Evolutionary conservation across 371 early-diverging fungal genomes (phyloP).

Genomic region (Apophysomyces trapeziformis): DNA sequence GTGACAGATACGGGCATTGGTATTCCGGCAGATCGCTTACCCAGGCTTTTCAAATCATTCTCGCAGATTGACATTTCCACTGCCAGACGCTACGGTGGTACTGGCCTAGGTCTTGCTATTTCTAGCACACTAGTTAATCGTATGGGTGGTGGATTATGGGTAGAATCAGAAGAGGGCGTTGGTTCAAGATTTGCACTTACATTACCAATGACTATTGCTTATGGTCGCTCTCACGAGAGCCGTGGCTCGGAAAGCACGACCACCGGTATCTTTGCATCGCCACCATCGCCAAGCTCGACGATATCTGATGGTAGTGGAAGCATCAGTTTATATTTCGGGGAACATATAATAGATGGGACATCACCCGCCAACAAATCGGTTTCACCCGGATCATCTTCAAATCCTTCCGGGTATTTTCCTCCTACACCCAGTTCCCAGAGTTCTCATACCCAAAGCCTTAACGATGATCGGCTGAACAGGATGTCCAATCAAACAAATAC

Average conservation of each 20-base stretch:
- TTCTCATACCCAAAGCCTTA: neutral
- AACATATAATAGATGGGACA: slow-evolving; percentile 8
- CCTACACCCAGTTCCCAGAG: neutral
- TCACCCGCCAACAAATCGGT: neutral
- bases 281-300: slow-evolving; percentile 44
- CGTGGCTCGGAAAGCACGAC: slow-evolving; percentile 24
- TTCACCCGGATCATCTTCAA: slow-evolving; percentile 10
- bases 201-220: slow-evolving; percentile 52
- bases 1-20: slow-evolving; percentile 66
- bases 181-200: slow-evolving; percentile 63
- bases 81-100: slow-evolving; percentile 61
- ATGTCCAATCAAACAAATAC: neutral
- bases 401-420: neutral
- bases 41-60: slow-evolving; percentile 61
- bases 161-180: slow-evolving; percentile 57
- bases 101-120: slow-evolving; percentile 63
- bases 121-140: slow-evolving; percentile 61
- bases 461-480: neutral
- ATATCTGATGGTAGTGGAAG: slow-evolving; percentile 43
- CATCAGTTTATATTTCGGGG: slow-evolving; percentile 25
- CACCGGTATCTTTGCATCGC: slow-evolving; percentile 29
- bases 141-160: slow-evolving; percentile 68
- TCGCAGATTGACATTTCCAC: slow-evolving; percentile 66
- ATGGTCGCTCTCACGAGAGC: slow-evolving; percentile 4
- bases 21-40: slow-evolving; percentile 61